Base-by-base conservation (phyloP, 306 rosid species). In the Gleditsia sinensis region DNA sequence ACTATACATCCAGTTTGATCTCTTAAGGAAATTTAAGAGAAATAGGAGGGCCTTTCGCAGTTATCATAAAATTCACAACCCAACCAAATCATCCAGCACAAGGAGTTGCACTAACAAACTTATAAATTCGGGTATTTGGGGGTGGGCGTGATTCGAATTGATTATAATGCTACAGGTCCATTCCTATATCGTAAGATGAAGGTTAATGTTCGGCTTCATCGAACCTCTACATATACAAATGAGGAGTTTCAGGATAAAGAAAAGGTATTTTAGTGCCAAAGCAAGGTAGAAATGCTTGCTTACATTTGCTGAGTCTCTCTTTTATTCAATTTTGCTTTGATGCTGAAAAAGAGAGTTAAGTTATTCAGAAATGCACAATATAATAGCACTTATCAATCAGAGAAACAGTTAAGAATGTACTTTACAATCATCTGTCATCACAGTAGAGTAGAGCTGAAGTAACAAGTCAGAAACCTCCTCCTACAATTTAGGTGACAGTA, bases 331-430 rank as follows among this genome's bases (percentile, higher is more conserved):
- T 71, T 76, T 64, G 68, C 83, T 71, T 72, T 82, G 79, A 54
- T 61, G 80, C 80, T 83, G 87, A 87, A 82, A 85, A 72, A 74
- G 46, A 69, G 65, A 77, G 82, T 60, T 69, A 46, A 61, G 51
- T 62, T 75, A 58, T 78, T 78, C 65, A 58, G 73, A 69, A 79
- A 72, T 83, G 66, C 82, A 73, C 64, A 64, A 68, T 64, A 61
- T 67, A 80, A 48, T 74, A 80, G 39, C 81, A 72, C 55, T 64
- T 51, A 84, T 68, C 54, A 83, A 78, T 73, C 39, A 69, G 69
- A 76, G 70, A 79, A 78, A 79, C 21, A 70, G 79, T 75, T 74
- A 55, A 74, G 80, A 64, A 45, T 60, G 60, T 75, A 76, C 86
- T 82, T 48, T 13, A 69, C 58, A 55, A 75, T 60, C 75, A 23